phyloP scores from a whole-genome alignment of 2,329 filamentous ascomycete genomes.

The Nigrograna mackinnonii region DNA sequence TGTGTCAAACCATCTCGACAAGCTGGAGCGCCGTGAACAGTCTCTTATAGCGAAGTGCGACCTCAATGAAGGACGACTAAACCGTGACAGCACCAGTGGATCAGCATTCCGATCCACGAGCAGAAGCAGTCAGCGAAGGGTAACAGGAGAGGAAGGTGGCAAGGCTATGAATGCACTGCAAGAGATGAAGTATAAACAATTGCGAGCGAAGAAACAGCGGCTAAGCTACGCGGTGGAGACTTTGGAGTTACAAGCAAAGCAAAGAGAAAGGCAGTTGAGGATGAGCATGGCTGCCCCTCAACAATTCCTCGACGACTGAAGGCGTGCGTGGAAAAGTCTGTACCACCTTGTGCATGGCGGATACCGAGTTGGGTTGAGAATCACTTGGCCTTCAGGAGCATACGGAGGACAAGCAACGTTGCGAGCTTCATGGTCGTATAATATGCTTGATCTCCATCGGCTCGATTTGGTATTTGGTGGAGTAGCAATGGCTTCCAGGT shows the following conservation, averaged over 20 bases:
- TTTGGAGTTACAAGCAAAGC: conserved; percentile 82
- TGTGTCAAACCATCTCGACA: conserved; percentile 81
- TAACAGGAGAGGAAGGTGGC: conserved; percentile 24
- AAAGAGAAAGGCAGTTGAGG: conserved; percentile 71
- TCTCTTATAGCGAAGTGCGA: conserved; percentile 81
- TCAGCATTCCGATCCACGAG: conserved; percentile 27
- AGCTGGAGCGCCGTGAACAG: conserved; percentile 80
- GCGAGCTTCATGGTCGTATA: no score
- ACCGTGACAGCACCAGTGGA: conserved; percentile 32
- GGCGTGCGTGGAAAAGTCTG: no score
- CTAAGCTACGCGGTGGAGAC: conserved; percentile 85
- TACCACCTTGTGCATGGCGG: no score
- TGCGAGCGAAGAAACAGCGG: conserved; percentile 81
- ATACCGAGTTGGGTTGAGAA: no score
- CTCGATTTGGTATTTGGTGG: no score
- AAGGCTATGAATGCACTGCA: conserved; percentile 50
- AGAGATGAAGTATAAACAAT: conserved; percentile 64
- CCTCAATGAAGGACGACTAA: conserved; percentile 75
- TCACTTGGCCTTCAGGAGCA: no score
- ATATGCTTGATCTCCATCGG: no score
- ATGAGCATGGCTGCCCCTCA: conserved; percentile 69
- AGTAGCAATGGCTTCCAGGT: no score
- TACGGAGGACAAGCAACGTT: no score
- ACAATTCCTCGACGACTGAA: conserved; percentile 38
- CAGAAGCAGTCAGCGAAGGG: conserved; percentile 24